Conservation (phyloP, 73 alveolate species). For the Paramecium sexaurelia region DNA sequence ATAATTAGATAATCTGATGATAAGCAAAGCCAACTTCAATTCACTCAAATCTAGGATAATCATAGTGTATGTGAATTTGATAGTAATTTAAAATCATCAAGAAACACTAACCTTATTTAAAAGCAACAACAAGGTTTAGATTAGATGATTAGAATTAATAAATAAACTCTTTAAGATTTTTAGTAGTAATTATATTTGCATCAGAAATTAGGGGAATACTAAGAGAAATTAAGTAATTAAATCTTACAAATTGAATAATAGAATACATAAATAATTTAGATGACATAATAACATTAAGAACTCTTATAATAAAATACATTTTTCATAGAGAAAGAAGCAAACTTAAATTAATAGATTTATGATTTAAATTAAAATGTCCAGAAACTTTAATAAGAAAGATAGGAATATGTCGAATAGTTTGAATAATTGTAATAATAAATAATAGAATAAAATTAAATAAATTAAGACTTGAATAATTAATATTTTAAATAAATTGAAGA, state of each 20-base stretch:
- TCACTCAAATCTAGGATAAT: background rate
- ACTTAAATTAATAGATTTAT: background rate
- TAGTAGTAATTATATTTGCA: background rate
- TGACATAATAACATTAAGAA: background rate
- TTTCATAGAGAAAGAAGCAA: background rate
- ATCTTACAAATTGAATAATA: background rate
- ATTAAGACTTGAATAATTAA: background rate
- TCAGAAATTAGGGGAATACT: background rate
- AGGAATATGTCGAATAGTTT: background rate
- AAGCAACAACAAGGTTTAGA: conserved; percentile 4
- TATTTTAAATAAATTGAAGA: background rate
- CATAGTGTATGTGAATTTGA: conserved; percentile 25
- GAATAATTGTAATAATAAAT: background rate
- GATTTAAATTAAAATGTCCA: background rate
- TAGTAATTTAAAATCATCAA: conserved; percentile 5
- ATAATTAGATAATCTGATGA: background rate
- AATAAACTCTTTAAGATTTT: background rate
- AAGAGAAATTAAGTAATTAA: background rate
- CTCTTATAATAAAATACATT: background rate
- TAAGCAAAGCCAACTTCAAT: background rate
- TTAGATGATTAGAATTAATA: background rate
- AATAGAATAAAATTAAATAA: background rate
- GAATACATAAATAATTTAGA: background rate
- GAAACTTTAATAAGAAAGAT: background rate
- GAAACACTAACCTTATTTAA: background rate